A percentile compares a stretch with the other conserved stretches of the same genome.
Evolutionary conservation across 306 rosid genomes (phyloP).

Genomic region (Glycine tomentella): DNA sequence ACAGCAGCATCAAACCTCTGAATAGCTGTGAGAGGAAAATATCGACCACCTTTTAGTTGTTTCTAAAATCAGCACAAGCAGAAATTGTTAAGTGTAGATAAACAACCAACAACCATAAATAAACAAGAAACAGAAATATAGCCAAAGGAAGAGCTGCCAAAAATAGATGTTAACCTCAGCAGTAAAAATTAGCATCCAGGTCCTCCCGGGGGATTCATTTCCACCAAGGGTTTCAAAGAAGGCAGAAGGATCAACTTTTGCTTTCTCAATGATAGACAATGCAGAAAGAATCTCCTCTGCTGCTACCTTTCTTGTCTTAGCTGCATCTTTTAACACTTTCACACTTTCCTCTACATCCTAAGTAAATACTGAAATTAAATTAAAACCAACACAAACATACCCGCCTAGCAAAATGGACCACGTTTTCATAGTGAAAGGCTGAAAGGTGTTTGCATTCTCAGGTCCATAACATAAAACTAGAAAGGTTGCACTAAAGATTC

Average conservation of each 20-base stretch:
- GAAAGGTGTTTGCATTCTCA: not conserved
- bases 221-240: constrained; percentile 86
- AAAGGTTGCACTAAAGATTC: constrained; percentile 29
- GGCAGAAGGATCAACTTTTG: constrained; percentile 75
- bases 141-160: not conserved
- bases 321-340: constrained; percentile 79
- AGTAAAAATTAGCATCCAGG: constrained; percentile 95
- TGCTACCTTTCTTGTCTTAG: constrained; percentile 74
- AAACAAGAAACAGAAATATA: constrained; percentile 12
- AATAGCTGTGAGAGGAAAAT: constrained; percentile 87
- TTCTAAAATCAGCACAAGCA: constrained; percentile 61
- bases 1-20: constrained; percentile 95
- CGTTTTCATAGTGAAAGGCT: not conserved
- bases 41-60: constrained; percentile 73
- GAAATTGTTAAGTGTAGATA: constrained; percentile 17
- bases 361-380: constrained; percentile 36
- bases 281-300: constrained; percentile 78
- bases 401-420: not conserved
- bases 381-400: not conserved
- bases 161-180: constrained; percentile 64
- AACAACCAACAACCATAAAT: not conserved
- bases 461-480: not conserved
- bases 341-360: constrained; percentile 84
- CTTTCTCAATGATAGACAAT: constrained; percentile 74
- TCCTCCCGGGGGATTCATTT: constrained; percentile 85